Evolutionary conservation across 2,329 filamentous ascomycete species (phyloP).

Genomic region (Thielaviopsis populi): DNA sequence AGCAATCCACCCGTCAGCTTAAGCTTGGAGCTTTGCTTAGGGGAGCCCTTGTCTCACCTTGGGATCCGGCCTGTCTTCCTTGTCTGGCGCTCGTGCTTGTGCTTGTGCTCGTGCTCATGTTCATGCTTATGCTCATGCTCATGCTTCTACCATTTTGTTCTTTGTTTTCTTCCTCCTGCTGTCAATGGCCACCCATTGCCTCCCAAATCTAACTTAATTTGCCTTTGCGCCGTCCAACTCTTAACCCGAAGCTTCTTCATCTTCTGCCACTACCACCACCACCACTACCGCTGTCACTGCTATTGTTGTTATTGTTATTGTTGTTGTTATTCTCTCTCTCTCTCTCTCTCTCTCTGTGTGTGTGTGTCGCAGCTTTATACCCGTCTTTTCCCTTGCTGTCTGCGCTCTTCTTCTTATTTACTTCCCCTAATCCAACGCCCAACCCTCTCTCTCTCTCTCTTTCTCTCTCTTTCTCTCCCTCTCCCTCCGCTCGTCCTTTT

Average conservation of each 20-base stretch:
- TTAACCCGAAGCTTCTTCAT: too few relatives aligned
- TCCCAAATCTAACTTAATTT: too few relatives aligned
- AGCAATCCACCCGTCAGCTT: not conserved
- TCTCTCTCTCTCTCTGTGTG: not conserved
- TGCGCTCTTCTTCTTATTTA: not conserved
- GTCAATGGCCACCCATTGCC: too few relatives aligned
- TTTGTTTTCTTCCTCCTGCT: not conserved
- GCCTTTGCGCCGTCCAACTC: too few relatives aligned
- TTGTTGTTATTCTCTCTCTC: not conserved
- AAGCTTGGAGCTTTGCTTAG: not conserved
- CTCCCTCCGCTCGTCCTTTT: not conserved
- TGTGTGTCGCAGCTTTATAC: not conserved
- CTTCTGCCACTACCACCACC: too few relatives aligned
- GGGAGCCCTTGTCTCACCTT: not conserved
- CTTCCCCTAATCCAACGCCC: not conserved
- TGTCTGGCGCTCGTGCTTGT: not conserved
- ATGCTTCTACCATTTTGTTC: not conserved
- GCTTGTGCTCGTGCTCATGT: not conserved
- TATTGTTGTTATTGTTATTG: too few relatives aligned
- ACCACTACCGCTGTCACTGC: too few relatives aligned
- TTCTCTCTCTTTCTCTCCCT: not conserved
- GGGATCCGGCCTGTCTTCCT: not conserved
- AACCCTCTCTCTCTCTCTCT: not conserved
- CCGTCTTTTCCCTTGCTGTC: not conserved
- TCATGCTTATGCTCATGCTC: not conserved